These are phyloP conservation scores for Pontederia crassipes DNA, from an alignment of 176 grass and related monocot genomes.

Conservation along the genomic window DNA sequence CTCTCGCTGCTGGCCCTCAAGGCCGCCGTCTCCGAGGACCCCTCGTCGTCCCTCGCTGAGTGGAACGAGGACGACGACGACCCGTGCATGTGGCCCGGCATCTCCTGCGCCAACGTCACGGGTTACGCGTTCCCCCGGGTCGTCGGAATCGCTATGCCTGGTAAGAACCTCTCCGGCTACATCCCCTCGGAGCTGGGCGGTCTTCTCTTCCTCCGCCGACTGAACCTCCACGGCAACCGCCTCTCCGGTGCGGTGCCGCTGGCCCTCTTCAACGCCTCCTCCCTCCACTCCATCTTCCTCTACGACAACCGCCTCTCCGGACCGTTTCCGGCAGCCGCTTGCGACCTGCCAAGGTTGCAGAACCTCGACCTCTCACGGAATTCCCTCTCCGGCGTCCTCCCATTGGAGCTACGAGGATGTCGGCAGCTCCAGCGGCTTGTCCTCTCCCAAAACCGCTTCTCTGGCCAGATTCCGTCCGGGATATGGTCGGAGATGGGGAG, in stretches of 20 bases:
- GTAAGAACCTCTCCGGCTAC: slow-evolving; percentile 20
- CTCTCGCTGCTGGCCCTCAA: slow-evolving; percentile 14
- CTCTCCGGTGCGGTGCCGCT: slow-evolving; percentile 41
- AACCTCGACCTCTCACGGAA: slow-evolving; percentile 72
- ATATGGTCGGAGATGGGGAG: slow-evolving; percentile 37
- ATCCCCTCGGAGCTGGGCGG: slow-evolving; percentile 30
- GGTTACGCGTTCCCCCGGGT: background rate
- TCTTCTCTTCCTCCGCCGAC: slow-evolving; percentile 71
- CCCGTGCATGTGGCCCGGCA: slow-evolving; percentile 8
- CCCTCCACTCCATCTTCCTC: slow-evolving; percentile 73
- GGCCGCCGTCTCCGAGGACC: slow-evolving; percentile 6
- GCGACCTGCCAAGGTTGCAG: slow-evolving; percentile 26
- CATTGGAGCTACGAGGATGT: slow-evolving; percentile 34
- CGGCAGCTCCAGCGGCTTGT: slow-evolving; percentile 48
- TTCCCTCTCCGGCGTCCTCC: slow-evolving; percentile 27
- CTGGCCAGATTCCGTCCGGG: slow-evolving; percentile 24
- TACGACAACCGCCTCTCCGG: slow-evolving; percentile 64
- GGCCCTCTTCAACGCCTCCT: slow-evolving; percentile 67
- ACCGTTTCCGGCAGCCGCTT: slow-evolving; percentile 37
- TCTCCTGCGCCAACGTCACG: slow-evolving; percentile 1
- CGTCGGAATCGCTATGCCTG: background rate
- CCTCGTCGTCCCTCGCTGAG: background rate
- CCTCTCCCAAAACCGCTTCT: slow-evolving; percentile 27
- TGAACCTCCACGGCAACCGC: slow-evolving; percentile 79
- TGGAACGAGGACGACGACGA: slow-evolving; percentile 1